A percentile compares a stretch with the other conserved stretches of the same genome.
Conservation (phyloP, 2,329 filamentous ascomycete species). For the Cladosporium cucumerinum region DNA sequence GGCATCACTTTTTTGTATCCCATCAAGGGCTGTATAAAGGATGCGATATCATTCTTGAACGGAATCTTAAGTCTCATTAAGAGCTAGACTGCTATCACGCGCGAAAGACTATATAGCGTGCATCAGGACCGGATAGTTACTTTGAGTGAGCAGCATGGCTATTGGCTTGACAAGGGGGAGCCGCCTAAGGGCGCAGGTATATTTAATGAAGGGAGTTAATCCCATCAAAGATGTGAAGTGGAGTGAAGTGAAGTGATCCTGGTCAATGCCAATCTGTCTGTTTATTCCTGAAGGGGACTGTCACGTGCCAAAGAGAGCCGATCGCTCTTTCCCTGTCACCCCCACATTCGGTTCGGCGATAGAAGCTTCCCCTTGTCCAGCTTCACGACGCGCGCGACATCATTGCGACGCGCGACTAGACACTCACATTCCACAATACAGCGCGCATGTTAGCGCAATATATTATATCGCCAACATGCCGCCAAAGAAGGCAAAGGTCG, state of each 20-base stretch:
- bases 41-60: not conserved
- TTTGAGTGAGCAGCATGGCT: not conserved
- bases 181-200: not conserved
- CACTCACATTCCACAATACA: not conserved
- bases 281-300: not conserved
- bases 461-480: slow-evolving; percentile 19
- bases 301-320: not conserved
- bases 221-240: not conserved
- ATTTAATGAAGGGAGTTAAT: not conserved
- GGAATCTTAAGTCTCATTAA: not conserved
- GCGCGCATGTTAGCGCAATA: not conserved
- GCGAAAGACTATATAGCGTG: not conserved
- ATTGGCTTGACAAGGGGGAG: not conserved
- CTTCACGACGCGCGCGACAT: slow-evolving; percentile 10
- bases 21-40: not conserved
- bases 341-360: not conserved
- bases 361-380: not conserved
- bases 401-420: not conserved
- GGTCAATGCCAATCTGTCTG: not conserved
- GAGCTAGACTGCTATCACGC: not conserved
- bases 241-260: not conserved
- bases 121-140: not conserved
- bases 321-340: not conserved
- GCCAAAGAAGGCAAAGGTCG: slow-evolving; percentile 22
- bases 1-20: not conserved